phyloP scores from a whole-genome alignment of 352 stramenopile species.

The Phytophthora aleatoria region DNA sequence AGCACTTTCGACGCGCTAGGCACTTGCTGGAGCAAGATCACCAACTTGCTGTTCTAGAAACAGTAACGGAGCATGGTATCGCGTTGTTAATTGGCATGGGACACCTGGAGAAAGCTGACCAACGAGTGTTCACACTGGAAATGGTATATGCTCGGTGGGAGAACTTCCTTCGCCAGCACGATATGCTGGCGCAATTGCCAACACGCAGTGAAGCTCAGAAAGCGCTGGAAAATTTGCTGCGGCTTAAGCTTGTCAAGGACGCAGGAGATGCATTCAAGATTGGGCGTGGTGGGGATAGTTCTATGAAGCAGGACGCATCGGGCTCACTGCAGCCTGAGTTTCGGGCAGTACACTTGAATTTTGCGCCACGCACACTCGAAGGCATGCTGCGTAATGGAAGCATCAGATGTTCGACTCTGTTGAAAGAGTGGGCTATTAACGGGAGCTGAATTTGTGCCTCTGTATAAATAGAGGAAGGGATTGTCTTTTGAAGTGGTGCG shows the following conservation, averaged over 20 bases:
- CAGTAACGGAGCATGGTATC: constrained; percentile 70
- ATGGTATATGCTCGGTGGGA: constrained; percentile 87
- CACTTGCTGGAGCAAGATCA: constrained; percentile 73
- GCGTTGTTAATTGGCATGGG: constrained; percentile 81
- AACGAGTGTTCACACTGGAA: constrained; percentile 77
- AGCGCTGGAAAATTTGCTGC: constrained; percentile 75
- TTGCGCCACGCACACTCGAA: constrained; percentile 70
- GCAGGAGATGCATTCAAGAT: constrained; percentile 77
- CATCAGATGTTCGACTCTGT: constrained; percentile 73
- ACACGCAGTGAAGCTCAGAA: constrained; percentile 74
- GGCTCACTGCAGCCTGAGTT: constrained; percentile 75
- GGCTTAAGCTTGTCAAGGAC: constrained; percentile 75
- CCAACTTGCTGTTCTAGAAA: constrained; percentile 72
- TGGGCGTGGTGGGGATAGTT: constrained; percentile 35
- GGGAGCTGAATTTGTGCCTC: constrained; percentile 28
- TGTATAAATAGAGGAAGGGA: constrained; percentile 20
- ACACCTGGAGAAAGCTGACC: constrained; percentile 68
- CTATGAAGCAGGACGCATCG: constrained; percentile 26
- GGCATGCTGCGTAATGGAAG: constrained; percentile 78
- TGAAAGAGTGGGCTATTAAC: constrained; percentile 81
- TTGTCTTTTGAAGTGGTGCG: not conserved
- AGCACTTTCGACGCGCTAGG: constrained; percentile 60
- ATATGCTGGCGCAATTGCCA: constrained; percentile 64
- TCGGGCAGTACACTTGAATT: constrained; percentile 73
- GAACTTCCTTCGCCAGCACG: constrained; percentile 80